Percentiles rank a stretch among this genome's conserved stretches.
phyloP scores from a whole-genome alignment of 805 yeast species.

The Wickerhamomyces xylosicus region DNA sequence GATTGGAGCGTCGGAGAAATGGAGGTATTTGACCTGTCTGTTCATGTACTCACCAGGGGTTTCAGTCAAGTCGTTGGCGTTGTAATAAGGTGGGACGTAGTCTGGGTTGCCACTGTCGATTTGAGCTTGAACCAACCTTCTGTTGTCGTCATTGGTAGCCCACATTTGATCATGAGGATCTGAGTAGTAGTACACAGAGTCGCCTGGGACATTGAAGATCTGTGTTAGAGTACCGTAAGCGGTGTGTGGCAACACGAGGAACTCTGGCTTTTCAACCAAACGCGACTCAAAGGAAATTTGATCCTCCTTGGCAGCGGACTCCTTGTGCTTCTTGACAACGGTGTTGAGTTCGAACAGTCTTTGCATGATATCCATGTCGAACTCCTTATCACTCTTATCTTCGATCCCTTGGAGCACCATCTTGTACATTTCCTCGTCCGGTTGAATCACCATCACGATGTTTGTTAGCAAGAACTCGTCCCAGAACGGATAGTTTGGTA shows the following conservation, averaged over 20 bases:
- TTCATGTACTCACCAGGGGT: constrained; percentile 13
- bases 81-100: constrained; percentile 8
- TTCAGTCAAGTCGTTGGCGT: constrained; percentile 7
- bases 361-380: constrained; percentile 43
- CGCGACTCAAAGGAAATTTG: constrained; percentile 5
- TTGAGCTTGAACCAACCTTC: constrained; percentile 5
- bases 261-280: constrained; percentile 12
- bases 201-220: constrained; percentile 27
- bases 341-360: constrained; percentile 17
- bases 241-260: constrained; percentile 36
- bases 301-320: neutral
- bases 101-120: neutral
- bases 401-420: constrained; percentile 14
- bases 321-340: constrained; percentile 5
- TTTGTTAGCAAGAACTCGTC: constrained; percentile 25
- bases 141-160: constrained; percentile 1
- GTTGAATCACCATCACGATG: constrained; percentile 51
- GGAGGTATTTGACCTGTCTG: constrained; percentile 34
- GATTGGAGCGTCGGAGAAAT: constrained; percentile 57
- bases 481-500: constrained; percentile 25
- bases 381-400: constrained; percentile 25
- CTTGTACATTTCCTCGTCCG: constrained; percentile 22
- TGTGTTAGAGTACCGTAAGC: constrained; percentile 42
- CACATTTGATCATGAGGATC: constrained; percentile 32
- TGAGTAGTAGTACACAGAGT: constrained; percentile 30